Evolutionary conservation across 2,329 filamentous ascomycete species (phyloP).

Genomic region (Pseudogymnoascus sp.): DNA sequence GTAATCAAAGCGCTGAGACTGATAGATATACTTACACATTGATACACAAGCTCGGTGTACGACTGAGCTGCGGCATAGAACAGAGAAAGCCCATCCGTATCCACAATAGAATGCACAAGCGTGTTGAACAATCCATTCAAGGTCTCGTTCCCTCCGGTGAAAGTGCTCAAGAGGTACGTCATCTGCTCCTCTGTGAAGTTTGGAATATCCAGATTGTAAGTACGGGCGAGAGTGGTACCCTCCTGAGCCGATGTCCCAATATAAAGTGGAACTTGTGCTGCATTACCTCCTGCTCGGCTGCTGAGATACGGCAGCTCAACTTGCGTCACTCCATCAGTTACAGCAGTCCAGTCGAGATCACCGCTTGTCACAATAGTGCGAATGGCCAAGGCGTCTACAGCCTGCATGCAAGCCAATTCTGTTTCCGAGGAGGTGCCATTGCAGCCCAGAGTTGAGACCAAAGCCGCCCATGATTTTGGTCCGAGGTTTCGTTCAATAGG

Average conservation of each 20-base stretch:
- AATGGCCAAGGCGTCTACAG: not conserved
- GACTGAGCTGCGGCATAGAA: conserved; percentile 1
- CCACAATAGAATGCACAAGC: not conserved
- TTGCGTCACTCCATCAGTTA: not conserved
- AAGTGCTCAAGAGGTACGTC: not conserved
- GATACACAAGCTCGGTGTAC: not conserved
- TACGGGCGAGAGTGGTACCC: not conserved
- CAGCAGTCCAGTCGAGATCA: not conserved
- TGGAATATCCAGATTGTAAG: not conserved
- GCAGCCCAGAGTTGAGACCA: not conserved
- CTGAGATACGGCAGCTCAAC: not conserved
- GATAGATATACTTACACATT: conserved; percentile 1
- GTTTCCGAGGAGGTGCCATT: not conserved
- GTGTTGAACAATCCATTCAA: not conserved
- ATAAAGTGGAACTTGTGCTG: not conserved
- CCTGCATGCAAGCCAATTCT: not conserved
- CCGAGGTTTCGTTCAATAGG: not conserved
- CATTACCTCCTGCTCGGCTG: not conserved
- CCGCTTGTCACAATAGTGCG: not conserved
- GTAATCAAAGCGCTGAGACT: not conserved
- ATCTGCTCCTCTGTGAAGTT: not conserved
- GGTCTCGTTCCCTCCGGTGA: not conserved
- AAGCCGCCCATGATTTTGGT: not conserved
- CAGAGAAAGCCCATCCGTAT: not conserved
- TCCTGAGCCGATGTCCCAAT: not conserved